Conservation (phyloP, 352 stramenopile genomes). For the Pilasporangium apinafurcum region DNA sequence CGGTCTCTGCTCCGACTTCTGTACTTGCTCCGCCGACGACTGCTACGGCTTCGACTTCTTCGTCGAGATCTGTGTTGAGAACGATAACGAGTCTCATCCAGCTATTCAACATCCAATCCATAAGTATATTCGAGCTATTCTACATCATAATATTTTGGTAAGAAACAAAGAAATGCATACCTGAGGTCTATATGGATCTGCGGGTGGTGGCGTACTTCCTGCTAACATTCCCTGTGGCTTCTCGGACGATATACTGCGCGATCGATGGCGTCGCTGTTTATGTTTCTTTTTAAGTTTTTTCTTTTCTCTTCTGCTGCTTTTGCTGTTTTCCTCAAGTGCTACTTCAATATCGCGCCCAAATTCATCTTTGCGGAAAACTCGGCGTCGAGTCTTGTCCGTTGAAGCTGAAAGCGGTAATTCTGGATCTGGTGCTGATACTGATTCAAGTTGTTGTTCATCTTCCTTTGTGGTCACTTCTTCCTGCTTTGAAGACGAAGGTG, state of each 20-base stretch:
- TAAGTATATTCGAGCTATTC: background rate
- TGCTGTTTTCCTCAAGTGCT: slow-evolving; percentile 6
- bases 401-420: background rate
- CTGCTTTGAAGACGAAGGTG: too few species aligned
- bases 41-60: background rate
- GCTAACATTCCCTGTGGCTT: slow-evolving; percentile 9
- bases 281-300: slow-evolving; percentile 19
- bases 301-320: slow-evolving; percentile 14
- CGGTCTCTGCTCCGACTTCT: slow-evolving; percentile 13
- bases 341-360: slow-evolving; percentile 66
- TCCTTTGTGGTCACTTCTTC: slow-evolving; percentile 9
- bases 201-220: slow-evolving; percentile 42
- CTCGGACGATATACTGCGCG: slow-evolving; percentile 11
- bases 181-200: slow-evolving; percentile 57
- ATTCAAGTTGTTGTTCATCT: background rate
- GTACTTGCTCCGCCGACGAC: background rate
- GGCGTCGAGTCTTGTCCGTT: background rate
- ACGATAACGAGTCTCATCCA: slow-evolving; percentile 31
- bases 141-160: background rate
- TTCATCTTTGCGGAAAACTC: slow-evolving; percentile 58
- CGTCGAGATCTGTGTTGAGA: too few species aligned
- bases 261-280: slow-evolving; percentile 9
- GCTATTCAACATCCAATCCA: slow-evolving; percentile 8
- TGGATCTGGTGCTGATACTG: background rate
- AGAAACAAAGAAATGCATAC: slow-evolving; percentile 13